Conservation (phyloP, 2,329 filamentous ascomycete genomes). For the Pseudogymnoascus sp. region DNA sequence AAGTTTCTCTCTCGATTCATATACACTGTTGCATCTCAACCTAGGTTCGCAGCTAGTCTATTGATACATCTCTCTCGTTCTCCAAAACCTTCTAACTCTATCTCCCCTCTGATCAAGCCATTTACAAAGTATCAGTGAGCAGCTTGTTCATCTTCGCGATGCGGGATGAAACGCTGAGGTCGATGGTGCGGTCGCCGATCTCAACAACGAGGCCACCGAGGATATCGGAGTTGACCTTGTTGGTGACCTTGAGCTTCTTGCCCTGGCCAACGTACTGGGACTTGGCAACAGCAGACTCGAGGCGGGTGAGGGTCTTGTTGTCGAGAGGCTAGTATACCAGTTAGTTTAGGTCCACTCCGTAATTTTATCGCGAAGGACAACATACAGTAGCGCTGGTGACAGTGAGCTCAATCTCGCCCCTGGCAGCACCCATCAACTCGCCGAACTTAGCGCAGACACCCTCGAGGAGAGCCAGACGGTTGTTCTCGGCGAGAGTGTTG, state of each 20-base stretch:
- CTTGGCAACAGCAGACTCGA: conserved; percentile 84
- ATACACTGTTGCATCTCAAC: conserved; percentile 8
- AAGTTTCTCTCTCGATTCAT: conserved; percentile 1
- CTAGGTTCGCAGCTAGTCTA: conserved; percentile 8
- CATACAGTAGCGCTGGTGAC: conserved; percentile 85
- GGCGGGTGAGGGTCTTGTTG: conserved; percentile 71
- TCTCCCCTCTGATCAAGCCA: conserved; percentile 1
- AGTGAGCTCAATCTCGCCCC: conserved; percentile 86
- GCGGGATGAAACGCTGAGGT: conserved; percentile 90
- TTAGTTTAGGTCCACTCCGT: not conserved
- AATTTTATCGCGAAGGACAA: conserved; percentile 16
- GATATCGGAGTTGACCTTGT: conserved; percentile 92
- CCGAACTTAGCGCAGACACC: conserved; percentile 81
- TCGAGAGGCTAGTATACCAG: conserved; percentile 61
- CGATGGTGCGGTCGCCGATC: conserved; percentile 95
- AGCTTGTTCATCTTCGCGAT: conserved; percentile 99
- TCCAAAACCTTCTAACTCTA: not conserved
- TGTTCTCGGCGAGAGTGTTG: conserved; percentile 85
- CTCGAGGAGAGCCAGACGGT: conserved; percentile 76
- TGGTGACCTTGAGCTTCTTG: conserved; percentile 96
- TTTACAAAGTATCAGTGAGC: conserved; percentile 93
- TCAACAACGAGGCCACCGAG: conserved; percentile 90
- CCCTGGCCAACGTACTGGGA: conserved; percentile 79
- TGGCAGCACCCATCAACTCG: conserved; percentile 77
- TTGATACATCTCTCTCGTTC: conserved; percentile 5